Evolutionary conservation across 441 rosid species (phyloP).

Genomic region (Viola pubescens): DNA sequence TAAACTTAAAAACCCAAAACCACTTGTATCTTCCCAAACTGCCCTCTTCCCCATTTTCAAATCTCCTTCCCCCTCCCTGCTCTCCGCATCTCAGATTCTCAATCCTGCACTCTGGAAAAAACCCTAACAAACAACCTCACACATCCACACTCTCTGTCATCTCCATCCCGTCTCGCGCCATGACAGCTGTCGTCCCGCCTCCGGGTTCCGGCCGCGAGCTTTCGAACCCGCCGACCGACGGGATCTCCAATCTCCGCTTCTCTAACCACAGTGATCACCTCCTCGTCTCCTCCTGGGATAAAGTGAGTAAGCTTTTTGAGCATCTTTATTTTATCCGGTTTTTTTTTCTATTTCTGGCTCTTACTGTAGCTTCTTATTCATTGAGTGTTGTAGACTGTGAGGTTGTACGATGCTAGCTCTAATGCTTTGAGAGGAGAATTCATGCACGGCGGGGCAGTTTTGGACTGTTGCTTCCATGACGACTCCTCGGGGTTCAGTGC

Average conservation of each 20-base stretch:
- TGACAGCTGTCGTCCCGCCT: constrained; percentile 48
- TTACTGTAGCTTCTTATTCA: not conserved
- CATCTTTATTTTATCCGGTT: not conserved
- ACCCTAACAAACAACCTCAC: constrained; percentile 18
- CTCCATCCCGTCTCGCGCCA: constrained; percentile 17
- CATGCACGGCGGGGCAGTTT: constrained; percentile 84
- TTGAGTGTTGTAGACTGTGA: constrained; percentile 39
- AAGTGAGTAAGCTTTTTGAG: constrained; percentile 41
- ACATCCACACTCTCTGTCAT: constrained; percentile 1
- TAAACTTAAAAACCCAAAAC: not conserved
- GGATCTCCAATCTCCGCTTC: constrained; percentile 90
- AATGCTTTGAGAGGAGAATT: constrained; percentile 77
- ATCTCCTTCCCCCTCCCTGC: constrained; percentile 22
- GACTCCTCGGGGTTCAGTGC: constrained; percentile 96
- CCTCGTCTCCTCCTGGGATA: constrained; percentile 98
- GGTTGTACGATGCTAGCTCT: constrained; percentile 79
- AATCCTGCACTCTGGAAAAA: not conserved
- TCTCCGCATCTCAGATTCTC: not conserved
- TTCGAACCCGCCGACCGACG: constrained; percentile 69
- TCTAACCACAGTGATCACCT: constrained; percentile 93
- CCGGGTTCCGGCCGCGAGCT: constrained; percentile 78
- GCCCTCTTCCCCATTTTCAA: not conserved
- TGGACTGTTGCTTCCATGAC: constrained; percentile 97
- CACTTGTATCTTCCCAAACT: not conserved
- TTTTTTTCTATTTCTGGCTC: not conserved